phyloP scores from a whole-genome alignment of 768 basidiomycete genomes.

The Panus rudis region DNA sequence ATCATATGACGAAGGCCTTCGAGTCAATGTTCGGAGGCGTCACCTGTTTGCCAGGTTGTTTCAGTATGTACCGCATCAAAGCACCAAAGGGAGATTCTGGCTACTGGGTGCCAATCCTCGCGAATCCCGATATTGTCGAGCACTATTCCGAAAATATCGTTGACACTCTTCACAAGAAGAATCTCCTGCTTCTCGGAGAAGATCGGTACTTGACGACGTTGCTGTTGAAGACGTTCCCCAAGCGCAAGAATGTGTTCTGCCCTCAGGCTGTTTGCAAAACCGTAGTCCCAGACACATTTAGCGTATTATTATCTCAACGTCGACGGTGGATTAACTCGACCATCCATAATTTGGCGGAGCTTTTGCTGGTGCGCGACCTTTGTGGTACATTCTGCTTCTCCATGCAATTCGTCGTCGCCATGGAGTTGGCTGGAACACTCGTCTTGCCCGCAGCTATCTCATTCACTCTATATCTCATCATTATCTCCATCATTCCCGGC shows the following conservation, averaged over 20 bases:
- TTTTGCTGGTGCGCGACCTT: slow-evolving; percentile 92
- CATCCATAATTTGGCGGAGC: slow-evolving; percentile 93
- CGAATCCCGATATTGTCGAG: slow-evolving; percentile 97
- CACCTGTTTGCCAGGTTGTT: slow-evolving; percentile 98
- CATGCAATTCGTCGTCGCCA: slow-evolving; percentile 98
- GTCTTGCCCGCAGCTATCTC: slow-evolving; percentile 96
- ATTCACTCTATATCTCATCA: slow-evolving; percentile 92
- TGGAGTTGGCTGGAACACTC: slow-evolving; percentile 95
- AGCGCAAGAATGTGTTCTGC: slow-evolving; percentile 98
- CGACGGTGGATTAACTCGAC: slow-evolving; percentile 99
- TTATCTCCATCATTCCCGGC: slow-evolving; percentile 79
- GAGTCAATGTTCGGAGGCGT: slow-evolving; percentile 99
- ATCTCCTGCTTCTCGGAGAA: slow-evolving; percentile 91
- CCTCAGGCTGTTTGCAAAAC: slow-evolving; percentile 99
- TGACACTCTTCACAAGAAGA: slow-evolving; percentile 99
- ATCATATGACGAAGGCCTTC: slow-evolving; percentile 98
- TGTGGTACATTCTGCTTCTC: slow-evolving; percentile 99
- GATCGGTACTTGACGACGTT: slow-evolving; percentile 98
- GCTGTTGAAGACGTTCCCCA: slow-evolving; percentile 98
- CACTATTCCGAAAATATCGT: slow-evolving; percentile 99
- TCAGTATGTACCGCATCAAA: slow-evolving; percentile 99
- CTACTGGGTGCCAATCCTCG: slow-evolving; percentile 98
- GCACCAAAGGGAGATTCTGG: slow-evolving; percentile 94
- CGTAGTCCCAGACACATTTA: slow-evolving; percentile 94
- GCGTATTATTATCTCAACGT: slow-evolving; percentile 88